These are phyloP conservation scores for Chlamydomonas incerta DNA, from an alignment of 139 green algal species.

Conservation along the genomic window DNA sequence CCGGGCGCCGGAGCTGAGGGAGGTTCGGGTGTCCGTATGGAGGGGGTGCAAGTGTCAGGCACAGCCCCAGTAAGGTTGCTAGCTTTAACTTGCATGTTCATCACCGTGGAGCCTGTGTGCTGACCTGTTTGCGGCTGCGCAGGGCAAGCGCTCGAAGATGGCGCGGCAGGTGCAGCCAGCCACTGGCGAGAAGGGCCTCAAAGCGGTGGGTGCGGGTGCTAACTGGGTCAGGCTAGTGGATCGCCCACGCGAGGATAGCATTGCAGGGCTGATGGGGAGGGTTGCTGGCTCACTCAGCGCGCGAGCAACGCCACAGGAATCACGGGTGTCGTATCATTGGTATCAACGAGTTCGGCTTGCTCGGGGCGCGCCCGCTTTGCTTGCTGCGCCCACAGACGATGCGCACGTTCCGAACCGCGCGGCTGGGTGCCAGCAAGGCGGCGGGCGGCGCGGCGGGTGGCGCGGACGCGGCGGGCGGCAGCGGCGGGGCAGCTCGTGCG, in stretches of 20 bases:
- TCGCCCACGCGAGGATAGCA: too few species aligned
- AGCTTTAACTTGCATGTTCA: too few species aligned
- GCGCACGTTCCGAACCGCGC: constrained; percentile 27
- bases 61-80: too few species aligned
- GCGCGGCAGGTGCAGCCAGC: neutral
- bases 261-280: neutral
- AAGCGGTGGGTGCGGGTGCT: constrained; percentile 3
- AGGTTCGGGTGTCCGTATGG: too few species aligned
- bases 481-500: neutral
- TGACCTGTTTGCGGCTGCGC: neutral
- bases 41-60: too few species aligned
- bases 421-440: neutral
- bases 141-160: constrained; percentile 32
- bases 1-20: too few species aligned
- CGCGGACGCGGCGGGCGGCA: neutral
- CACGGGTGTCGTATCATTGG: too few species aligned
- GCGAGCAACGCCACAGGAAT: neutral
- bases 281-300: neutral
- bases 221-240: too few species aligned
- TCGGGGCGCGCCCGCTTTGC: too few species aligned
- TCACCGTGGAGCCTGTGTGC: neutral
- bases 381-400: constrained; percentile 13
- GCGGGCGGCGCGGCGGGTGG: neutral
- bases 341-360: too few species aligned
- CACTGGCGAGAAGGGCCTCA: constrained; percentile 10